phyloP scores from a whole-genome alignment of 2,329 filamentous ascomycete species.

The Acephala macrosclerotiorum region DNA sequence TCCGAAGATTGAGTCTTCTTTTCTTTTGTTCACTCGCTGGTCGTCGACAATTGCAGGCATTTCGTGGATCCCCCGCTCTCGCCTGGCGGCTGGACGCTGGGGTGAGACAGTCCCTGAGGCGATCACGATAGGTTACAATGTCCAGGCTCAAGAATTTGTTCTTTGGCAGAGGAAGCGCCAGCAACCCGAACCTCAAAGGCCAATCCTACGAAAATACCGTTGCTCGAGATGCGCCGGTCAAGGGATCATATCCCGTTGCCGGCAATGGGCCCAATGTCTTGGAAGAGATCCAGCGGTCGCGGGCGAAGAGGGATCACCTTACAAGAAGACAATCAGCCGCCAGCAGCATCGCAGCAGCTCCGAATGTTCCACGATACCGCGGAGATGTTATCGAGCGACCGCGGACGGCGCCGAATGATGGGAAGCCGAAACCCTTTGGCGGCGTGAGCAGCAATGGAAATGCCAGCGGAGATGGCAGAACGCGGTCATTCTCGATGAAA shows the following conservation, averaged over 20 bases:
- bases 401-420: conserved; percentile 32
- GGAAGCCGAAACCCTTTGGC: neutral
- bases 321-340: conserved; percentile 35
- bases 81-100: conserved; percentile 4
- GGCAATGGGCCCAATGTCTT: conserved; percentile 51
- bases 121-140: conserved; percentile 20
- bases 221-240: conserved; percentile 48
- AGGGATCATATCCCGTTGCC: conserved; percentile 50
- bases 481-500: conserved; percentile 34
- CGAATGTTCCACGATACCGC: conserved; percentile 28
- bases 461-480: conserved; percentile 20
- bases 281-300: conserved; percentile 45
- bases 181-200: conserved; percentile 42
- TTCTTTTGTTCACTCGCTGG: too few species aligned
- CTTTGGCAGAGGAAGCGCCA: conserved; percentile 19
- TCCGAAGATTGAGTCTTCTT: neutral
- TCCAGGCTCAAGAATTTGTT: conserved; percentile 30
- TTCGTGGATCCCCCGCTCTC: conserved; percentile 25
- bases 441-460: conserved; percentile 5
- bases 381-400: conserved; percentile 26
- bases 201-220: conserved; percentile 49
- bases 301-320: conserved; percentile 39
- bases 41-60: conserved; percentile 6
- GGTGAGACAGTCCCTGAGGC: neutral
- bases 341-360: conserved; percentile 21